These are phyloP conservation scores for Gracilaria caudata DNA, from an alignment of 23 red algal genomes.

Conservation along the genomic window DNA sequence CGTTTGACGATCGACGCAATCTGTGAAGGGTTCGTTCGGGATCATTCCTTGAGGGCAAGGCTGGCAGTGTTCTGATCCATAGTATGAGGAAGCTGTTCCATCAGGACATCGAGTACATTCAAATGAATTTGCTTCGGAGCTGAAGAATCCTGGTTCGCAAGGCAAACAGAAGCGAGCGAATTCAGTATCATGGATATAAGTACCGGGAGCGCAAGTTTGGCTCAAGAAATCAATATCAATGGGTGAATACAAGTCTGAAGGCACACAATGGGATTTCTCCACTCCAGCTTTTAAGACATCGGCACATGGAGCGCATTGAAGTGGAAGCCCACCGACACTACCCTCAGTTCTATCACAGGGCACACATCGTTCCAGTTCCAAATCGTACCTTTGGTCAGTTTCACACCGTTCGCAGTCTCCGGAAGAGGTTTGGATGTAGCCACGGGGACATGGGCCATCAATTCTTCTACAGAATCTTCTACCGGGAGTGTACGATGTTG, in stretches of 20 bases:
- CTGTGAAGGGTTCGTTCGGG: neutral
- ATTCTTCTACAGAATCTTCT: neutral
- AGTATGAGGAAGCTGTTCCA: neutral
- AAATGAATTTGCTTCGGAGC: neutral
- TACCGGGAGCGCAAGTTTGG: conserved; percentile 14
- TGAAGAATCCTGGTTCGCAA: neutral
- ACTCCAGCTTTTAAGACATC: neutral
- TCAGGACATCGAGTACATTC: neutral
- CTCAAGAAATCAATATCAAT: neutral
- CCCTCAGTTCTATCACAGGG: neutral
- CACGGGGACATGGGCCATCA: neutral
- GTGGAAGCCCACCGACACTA: conserved; percentile 6
- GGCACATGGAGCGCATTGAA: neutral
- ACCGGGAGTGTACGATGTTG: neutral
- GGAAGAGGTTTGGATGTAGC: conserved; percentile 12
- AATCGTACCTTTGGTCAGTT: conserved; percentile 6
- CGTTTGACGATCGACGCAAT: neutral
- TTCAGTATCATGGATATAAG: neutral
- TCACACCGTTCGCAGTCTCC: conserved; percentile 23
- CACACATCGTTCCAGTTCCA: conserved; percentile 1
- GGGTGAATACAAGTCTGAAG: no score
- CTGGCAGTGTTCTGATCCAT: neutral
- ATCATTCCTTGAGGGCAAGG: neutral
- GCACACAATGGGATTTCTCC: neutral
- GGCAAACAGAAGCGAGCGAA: neutral